Conservation (phyloP, 106 monocot species). For the Dendrobium officinale region DNA sequence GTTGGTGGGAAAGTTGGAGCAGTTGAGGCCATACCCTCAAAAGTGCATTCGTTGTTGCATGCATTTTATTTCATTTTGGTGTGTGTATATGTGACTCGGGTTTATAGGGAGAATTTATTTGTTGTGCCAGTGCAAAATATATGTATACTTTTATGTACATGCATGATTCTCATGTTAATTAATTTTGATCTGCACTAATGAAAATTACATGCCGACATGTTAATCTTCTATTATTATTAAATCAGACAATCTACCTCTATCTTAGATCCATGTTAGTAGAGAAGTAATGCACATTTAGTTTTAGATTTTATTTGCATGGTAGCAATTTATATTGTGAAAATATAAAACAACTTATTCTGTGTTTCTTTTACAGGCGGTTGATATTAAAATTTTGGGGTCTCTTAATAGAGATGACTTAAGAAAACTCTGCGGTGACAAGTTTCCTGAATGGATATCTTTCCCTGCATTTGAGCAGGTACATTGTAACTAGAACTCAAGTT, state of each 20-base stretch:
- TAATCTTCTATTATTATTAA: background rate
- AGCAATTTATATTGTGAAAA: background rate
- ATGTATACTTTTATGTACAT: background rate
- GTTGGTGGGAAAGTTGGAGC: too few relatives aligned
- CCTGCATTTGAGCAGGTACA: constrained; percentile 89
- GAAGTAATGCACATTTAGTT: background rate
- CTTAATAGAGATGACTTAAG: constrained; percentile 89
- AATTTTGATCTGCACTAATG: background rate
- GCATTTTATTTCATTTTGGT: too few relatives aligned
- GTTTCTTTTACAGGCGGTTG: constrained; percentile 63
- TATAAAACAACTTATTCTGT: background rate
- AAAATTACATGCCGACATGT: background rate
- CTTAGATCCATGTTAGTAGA: background rate
- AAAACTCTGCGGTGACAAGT: constrained; percentile 94
- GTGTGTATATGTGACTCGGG: too few relatives aligned
- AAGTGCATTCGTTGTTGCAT: too few relatives aligned
- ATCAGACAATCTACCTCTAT: background rate
- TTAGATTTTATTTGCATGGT: background rate
- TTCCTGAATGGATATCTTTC: constrained; percentile 96
- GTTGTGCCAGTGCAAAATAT: background rate
- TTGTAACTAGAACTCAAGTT: constrained; percentile 1
- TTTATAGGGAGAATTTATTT: too few relatives aligned
- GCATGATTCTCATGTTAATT: background rate
- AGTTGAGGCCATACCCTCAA: too few relatives aligned
- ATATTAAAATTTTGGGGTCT: constrained; percentile 88